phyloP scores from a whole-genome alignment of 2,329 filamentous ascomycete genomes.

The Hypoxylon sp. region DNA sequence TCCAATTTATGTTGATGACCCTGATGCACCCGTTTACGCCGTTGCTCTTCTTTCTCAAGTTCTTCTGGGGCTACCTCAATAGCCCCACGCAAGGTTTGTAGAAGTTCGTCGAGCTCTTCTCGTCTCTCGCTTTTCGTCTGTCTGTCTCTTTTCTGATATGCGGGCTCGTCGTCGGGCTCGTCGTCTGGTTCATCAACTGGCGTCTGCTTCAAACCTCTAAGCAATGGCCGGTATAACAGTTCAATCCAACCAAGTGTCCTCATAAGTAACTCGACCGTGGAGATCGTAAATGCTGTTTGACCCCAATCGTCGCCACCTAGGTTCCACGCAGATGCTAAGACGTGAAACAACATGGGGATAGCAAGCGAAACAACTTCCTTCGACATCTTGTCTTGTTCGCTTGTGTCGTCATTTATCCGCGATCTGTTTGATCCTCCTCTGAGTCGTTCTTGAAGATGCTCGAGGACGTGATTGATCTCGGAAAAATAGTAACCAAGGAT shows the following conservation, averaged over 20 bases:
- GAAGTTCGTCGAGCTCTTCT: constrained; percentile 41
- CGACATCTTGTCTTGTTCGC: constrained; percentile 41
- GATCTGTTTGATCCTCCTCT: constrained; percentile 16
- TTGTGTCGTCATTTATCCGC: constrained; percentile 19
- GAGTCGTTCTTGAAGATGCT: constrained; percentile 45
- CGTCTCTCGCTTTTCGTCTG: constrained; percentile 24
- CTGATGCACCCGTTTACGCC: constrained; percentile 17
- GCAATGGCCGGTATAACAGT: constrained; percentile 44
- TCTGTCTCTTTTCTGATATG: constrained; percentile 20
- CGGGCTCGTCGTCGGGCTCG: neutral
- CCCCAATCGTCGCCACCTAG: constrained; percentile 46
- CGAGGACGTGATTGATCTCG: constrained; percentile 42
- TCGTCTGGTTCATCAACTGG: constrained; percentile 23
- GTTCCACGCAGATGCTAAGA: constrained; percentile 48
- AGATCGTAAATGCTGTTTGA: constrained; percentile 46
- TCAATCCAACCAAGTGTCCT: constrained; percentile 47
- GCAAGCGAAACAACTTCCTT: constrained; percentile 47
- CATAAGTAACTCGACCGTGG: constrained; percentile 46
- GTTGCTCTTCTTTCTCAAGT: constrained; percentile 40
- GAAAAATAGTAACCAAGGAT: constrained; percentile 49
- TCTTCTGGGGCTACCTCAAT: constrained; percentile 41
- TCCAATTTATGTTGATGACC: constrained; percentile 26
- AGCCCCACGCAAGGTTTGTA: constrained; percentile 37
- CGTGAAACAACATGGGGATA: constrained; percentile 49
- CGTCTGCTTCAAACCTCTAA: constrained; percentile 29